Evolutionary conservation across 2,329 filamentous ascomycete species (phyloP).

Genomic region (Capronia americana): DNA sequence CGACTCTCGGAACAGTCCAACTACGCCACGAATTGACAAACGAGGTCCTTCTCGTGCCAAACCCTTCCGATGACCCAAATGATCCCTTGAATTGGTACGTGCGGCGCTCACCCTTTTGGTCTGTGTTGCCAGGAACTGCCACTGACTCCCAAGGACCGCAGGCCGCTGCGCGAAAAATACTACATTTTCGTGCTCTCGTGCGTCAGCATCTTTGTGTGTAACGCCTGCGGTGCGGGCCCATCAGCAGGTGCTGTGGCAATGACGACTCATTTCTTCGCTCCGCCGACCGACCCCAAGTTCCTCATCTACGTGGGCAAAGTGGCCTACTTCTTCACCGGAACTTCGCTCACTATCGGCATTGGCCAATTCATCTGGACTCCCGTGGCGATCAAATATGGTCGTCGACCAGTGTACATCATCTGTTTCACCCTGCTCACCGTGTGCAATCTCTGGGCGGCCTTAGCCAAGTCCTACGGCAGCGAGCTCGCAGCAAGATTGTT

Average conservation of each 20-base stretch:
- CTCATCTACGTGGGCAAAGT: constrained; percentile 8
- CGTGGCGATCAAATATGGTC: constrained; percentile 4
- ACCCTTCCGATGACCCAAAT: constrained; percentile 57
- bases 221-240: constrained; percentile 14
- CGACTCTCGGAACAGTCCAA: constrained; percentile 1
- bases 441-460: not conserved
- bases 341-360: constrained; percentile 10
- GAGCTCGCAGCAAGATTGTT: constrained; percentile 9
- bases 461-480: constrained; percentile 8
- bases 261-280: constrained; percentile 14
- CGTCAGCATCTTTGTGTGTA: constrained; percentile 55
- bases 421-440: not conserved
- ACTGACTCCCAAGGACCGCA: not conserved
- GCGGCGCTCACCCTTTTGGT: not conserved
- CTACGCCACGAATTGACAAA: constrained; percentile 5
- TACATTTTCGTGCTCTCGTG: constrained; percentile 9
- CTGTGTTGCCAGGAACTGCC: not conserved
- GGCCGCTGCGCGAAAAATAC: constrained; percentile 3
- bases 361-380: constrained; percentile 14
- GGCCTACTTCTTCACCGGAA: constrained; percentile 17
- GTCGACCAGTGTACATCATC: constrained; percentile 3
- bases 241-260: constrained; percentile 14
- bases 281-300: constrained; percentile 9
- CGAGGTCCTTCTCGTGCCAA: constrained; percentile 48
- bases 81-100: constrained; percentile 60